phyloP scores from a whole-genome alignment of 2,329 filamentous ascomycete genomes.

The Thermothelomyces thermophilus region DNA sequence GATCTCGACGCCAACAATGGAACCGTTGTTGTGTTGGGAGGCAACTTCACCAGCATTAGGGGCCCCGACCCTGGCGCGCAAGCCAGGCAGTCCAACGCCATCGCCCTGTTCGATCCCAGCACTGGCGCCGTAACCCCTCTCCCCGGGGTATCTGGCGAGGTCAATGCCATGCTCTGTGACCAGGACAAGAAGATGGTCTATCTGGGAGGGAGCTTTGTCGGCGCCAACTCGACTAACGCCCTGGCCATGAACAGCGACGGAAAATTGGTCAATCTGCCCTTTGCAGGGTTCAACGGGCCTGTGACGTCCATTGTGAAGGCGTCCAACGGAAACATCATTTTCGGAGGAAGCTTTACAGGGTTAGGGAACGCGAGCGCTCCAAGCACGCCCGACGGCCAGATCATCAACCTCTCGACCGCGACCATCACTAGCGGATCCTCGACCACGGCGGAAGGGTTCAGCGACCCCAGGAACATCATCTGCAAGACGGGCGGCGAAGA shows the following conservation, averaged over 20 bases:
- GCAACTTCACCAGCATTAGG: conserved; percentile 84
- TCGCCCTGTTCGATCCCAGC: conserved; percentile 74
- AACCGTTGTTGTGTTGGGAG: conserved; percentile 70
- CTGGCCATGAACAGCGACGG: conserved; percentile 67
- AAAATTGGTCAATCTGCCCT: conserved; percentile 75
- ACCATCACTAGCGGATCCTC: conserved; percentile 63
- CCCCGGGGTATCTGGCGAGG: conserved; percentile 73
- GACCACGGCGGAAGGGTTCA: conserved; percentile 56
- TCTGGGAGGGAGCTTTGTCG: conserved; percentile 79
- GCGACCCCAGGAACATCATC: conserved; percentile 71
- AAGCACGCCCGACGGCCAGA: conserved; percentile 62
- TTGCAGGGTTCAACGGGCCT: conserved; percentile 90
- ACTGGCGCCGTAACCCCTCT: conserved; percentile 66
- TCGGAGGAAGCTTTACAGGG: conserved; percentile 84
- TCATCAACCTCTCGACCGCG: conserved; percentile 77
- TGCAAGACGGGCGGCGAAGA: conserved; percentile 67
- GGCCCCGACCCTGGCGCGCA: conserved; percentile 33
- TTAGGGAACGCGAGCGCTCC: conserved; percentile 72
- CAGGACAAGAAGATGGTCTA: conserved; percentile 71
- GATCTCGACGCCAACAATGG: conserved; percentile 62
- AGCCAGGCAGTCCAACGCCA: conserved; percentile 65
- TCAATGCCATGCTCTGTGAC: conserved; percentile 80
- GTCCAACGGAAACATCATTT: conserved; percentile 77
- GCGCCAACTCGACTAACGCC: conserved; percentile 79
- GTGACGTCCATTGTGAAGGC: conserved; percentile 79